Percentiles rank a stretch among this genome's conserved stretches.
Evolutionary conservation across 2,329 filamentous ascomycete species (phyloP).

Genomic region (Lachnellula suecica): DNA sequence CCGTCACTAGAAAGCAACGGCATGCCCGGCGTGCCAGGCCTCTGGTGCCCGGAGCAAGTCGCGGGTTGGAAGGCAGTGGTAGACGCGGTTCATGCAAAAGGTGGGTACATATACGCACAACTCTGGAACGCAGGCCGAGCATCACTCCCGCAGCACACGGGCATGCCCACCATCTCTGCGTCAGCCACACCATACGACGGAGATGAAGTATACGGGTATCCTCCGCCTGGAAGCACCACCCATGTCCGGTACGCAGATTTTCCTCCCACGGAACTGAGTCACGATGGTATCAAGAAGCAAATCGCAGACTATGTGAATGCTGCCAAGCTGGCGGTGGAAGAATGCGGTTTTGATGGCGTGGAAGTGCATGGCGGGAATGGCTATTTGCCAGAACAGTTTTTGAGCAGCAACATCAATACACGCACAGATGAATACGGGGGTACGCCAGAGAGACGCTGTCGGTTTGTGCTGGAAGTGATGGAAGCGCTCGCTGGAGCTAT

Average conservation of each 20-base stretch:
- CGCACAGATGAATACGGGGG: conserved; percentile 53
- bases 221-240: conserved; percentile 36
- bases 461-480: conserved; percentile 52
- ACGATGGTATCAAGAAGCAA: conserved; percentile 32
- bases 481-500: conserved; percentile 47
- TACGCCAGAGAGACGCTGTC: conserved; percentile 46
- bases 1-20: conserved; percentile 45
- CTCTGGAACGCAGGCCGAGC: conserved; percentile 59
- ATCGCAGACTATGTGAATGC: conserved; percentile 43
- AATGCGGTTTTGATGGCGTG: conserved; percentile 53
- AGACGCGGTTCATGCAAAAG: conserved; percentile 57
- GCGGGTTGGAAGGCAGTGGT: conserved; percentile 56
- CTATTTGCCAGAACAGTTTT: conserved; percentile 58
- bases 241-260: conserved; percentile 41
- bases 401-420: conserved; percentile 52
- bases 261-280: conserved; percentile 35
- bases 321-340: conserved; percentile 47
- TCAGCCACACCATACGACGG: conserved; percentile 44
- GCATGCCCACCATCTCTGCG: conserved; percentile 36
- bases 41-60: conserved; percentile 51
- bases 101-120: conserved; percentile 57
- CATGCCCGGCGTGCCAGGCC: conserved; percentile 51
- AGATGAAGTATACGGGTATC: conserved; percentile 41
- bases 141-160: conserved; percentile 38
- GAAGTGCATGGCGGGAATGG: conserved; percentile 42